Conservation (phyloP, 1,139 yeast species). For the Hansenula anomala region DNA sequence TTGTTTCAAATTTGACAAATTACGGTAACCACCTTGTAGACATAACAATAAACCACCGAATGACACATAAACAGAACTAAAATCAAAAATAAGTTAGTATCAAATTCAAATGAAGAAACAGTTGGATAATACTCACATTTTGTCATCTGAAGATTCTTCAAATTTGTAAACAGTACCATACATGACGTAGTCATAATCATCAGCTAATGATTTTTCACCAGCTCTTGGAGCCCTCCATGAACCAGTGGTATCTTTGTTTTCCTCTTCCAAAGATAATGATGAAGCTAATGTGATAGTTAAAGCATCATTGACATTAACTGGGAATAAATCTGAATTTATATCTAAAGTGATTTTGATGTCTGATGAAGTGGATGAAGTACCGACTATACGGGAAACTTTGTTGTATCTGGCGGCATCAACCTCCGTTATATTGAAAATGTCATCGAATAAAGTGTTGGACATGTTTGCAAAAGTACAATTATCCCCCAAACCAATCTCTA, state of each 20-base stretch:
- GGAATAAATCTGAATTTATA: conserved; percentile 88
- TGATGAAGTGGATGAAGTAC: conserved; percentile 76
- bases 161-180: conserved; percentile 97
- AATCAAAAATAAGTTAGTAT: conserved; percentile 3
- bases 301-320: conserved; percentile 72
- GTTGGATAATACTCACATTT: conserved; percentile 27
- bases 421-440: conserved; percentile 81
- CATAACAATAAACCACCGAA: conserved; percentile 95
- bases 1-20: conserved; percentile 83
- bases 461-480: too few species aligned
- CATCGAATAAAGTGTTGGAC: conserved; percentile 90
- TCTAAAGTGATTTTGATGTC: conserved; percentile 87
- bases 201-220: conserved; percentile 83
- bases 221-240: conserved; percentile 92
- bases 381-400: conserved; percentile 87
- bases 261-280: conserved; percentile 57
- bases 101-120: neutral
- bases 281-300: conserved; percentile 88
- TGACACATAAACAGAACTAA: conserved; percentile 75
- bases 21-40: conserved; percentile 92
- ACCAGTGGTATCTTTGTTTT: conserved; percentile 50
- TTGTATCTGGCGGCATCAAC: conserved; percentile 90
- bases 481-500: too few species aligned
- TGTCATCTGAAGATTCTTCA: conserved; percentile 75
- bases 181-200: conserved; percentile 98